Conservation (phyloP, 371 early-diverging fungal species). For the Circinella umbellata region DNA sequence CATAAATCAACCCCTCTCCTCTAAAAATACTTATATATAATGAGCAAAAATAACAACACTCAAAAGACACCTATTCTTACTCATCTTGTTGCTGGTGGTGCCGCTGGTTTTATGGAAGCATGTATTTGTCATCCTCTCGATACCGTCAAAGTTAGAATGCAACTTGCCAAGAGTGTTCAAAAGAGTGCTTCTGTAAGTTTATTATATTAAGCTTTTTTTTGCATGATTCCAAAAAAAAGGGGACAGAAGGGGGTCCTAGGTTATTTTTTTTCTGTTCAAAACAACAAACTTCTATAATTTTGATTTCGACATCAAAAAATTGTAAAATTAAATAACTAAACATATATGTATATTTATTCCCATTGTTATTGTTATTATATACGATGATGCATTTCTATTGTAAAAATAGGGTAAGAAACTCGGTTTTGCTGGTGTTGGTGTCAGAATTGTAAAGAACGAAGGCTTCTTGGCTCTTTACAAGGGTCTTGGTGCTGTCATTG, state of each 20-base stretch:
- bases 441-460: constrained; percentile 86
- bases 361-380: neutral
- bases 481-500: constrained; percentile 97
- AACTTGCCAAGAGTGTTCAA: constrained; percentile 65
- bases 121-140: constrained; percentile 96
- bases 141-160: constrained; percentile 97
- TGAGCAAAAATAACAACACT: constrained; percentile 40
- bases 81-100: constrained; percentile 90
- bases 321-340: neutral
- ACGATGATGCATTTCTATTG: neutral
- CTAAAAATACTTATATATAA: neutral
- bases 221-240: neutral
- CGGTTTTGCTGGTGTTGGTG: constrained; percentile 85
- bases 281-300: too few relatives aligned
- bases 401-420: constrained; percentile 45
- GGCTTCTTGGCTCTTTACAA: constrained; percentile 93
- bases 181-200: constrained; percentile 46
- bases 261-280: too few relatives aligned
- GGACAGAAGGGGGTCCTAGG: neutral
- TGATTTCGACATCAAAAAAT: neutral
- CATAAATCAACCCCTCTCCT: constrained; percentile 16
- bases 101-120: constrained; percentile 95
- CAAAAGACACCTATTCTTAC: constrained; percentile 58
- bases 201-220: neutral
- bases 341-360: neutral